Percentiles rank a stretch among this genome's conserved stretches.
phyloP scores from a whole-genome alignment of 352 stramenopile species.

The Pythium aristosporum region DNA sequence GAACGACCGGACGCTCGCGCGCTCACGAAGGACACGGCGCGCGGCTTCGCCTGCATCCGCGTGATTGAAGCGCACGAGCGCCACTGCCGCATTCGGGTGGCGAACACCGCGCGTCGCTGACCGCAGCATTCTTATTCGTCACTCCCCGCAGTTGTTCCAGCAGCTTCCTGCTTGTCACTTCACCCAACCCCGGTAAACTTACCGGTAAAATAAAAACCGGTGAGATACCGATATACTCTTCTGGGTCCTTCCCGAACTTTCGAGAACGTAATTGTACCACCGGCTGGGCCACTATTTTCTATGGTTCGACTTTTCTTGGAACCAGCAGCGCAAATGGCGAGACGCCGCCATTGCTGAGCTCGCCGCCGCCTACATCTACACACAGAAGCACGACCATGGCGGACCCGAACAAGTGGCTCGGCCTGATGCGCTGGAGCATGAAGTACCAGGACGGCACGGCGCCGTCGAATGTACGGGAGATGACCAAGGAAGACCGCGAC shows the following conservation, averaged over 20 bases:
- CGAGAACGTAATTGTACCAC: conserved; percentile 30
- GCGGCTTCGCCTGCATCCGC: conserved; percentile 12
- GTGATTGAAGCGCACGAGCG: conserved; percentile 16
- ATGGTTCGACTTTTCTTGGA: not conserved
- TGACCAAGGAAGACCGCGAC: conserved; percentile 71
- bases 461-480: conserved; percentile 58
- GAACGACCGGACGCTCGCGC: conserved; percentile 37
- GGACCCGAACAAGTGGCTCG: conserved; percentile 87
- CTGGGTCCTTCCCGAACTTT: conserved; percentile 27
- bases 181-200: not conserved
- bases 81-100: not conserved
- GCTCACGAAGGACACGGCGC: conserved; percentile 19
- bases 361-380: not conserved
- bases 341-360: conserved; percentile 10
- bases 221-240: conserved; percentile 6
- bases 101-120: not conserved
- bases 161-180: not conserved
- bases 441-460: conserved; percentile 82
- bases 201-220: conserved; percentile 2
- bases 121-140: not conserved
- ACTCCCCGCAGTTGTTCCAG: not conserved
- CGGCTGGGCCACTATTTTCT: conserved; percentile 11
- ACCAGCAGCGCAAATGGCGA: conserved; percentile 4
- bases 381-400: conserved; percentile 25
- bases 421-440: conserved; percentile 89